Conservation (phyloP, 1,139 yeast species). For the Candida neerlandica region DNA sequence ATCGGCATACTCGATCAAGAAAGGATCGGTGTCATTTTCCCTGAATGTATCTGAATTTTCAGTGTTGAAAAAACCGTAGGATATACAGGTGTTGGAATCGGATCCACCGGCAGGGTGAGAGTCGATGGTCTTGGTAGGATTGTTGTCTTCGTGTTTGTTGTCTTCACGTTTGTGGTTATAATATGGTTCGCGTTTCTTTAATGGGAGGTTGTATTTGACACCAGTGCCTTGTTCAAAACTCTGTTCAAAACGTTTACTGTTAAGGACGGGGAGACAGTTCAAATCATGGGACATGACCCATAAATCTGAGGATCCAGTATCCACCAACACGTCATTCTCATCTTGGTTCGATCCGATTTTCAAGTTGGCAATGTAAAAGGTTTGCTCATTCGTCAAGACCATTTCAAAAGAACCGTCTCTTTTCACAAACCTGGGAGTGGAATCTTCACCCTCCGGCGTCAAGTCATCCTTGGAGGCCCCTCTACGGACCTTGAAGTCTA, state of each 20-base stretch:
- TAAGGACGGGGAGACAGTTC: slow-evolving; percentile 21
- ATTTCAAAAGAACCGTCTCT: slow-evolving; percentile 42
- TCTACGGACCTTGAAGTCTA: slow-evolving; percentile 31
- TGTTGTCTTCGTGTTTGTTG: too few relatives aligned
- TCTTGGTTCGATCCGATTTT: slow-evolving; percentile 37
- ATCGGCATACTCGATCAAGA: slow-evolving; percentile 64
- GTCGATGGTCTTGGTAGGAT: neutral
- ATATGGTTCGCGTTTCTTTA: slow-evolving; percentile 3
- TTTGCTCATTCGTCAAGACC: slow-evolving; percentile 43
- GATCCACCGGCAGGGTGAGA: slow-evolving; percentile 4
- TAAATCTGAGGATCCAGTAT: slow-evolving; percentile 51
- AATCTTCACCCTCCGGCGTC: slow-evolving; percentile 17
- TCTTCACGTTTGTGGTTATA: neutral
- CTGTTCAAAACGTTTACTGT: slow-evolving; percentile 5
- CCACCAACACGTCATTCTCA: slow-evolving; percentile 37
- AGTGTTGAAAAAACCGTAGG: slow-evolving; percentile 43
- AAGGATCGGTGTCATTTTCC: slow-evolving; percentile 36
- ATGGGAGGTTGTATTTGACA: slow-evolving; percentile 7
- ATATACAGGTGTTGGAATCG: slow-evolving; percentile 29
- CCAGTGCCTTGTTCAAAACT: slow-evolving; percentile 9
- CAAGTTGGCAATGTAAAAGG: slow-evolving; percentile 52
- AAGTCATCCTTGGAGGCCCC: slow-evolving; percentile 24
- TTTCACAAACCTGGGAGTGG: slow-evolving; percentile 26
- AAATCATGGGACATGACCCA: slow-evolving; percentile 46
- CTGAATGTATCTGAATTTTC: slow-evolving; percentile 34